phyloP scores from a whole-genome alignment of 352 stramenopile species.

The Globisporangium cederbergense region DNA sequence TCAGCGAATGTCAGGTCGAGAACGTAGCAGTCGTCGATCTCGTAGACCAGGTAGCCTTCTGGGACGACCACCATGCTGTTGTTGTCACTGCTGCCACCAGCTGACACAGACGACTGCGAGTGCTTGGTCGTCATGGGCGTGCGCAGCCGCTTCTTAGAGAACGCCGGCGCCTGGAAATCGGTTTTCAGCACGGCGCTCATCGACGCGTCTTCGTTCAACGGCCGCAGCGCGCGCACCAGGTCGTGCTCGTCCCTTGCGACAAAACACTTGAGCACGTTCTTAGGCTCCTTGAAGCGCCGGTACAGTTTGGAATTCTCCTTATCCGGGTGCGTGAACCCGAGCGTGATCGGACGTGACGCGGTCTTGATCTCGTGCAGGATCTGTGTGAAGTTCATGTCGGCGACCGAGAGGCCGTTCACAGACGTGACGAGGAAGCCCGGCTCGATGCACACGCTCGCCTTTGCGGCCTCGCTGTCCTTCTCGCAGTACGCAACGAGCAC shows the following conservation, averaged over 20 bases:
- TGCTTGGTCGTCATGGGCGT: not conserved
- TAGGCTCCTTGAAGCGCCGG: slow-evolving; percentile 42
- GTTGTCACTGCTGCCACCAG: not conserved
- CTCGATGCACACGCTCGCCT: slow-evolving; percentile 35
- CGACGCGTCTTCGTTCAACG: slow-evolving; percentile 42
- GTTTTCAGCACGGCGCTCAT: slow-evolving; percentile 50
- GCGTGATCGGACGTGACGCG: slow-evolving; percentile 37
- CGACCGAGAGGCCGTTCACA: slow-evolving; percentile 50
- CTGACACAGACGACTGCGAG: slow-evolving; percentile 6
- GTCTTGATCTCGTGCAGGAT: slow-evolving; percentile 50
- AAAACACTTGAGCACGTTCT: slow-evolving; percentile 47
- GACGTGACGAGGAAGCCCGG: slow-evolving; percentile 60
- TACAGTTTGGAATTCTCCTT: slow-evolving; percentile 25
- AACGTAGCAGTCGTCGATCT: slow-evolving; percentile 63
- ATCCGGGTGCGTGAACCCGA: slow-evolving; percentile 53
- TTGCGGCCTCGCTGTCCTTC: slow-evolving; percentile 52
- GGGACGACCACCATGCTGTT: slow-evolving; percentile 38
- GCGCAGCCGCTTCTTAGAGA: slow-evolving; percentile 23
- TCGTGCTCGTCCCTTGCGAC: slow-evolving; percentile 46
- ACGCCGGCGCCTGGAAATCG: slow-evolving; percentile 33
- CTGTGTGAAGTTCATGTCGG: slow-evolving; percentile 39
- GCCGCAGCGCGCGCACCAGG: slow-evolving; percentile 37
- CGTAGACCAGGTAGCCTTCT: slow-evolving; percentile 55
- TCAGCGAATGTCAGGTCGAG: slow-evolving; percentile 53
- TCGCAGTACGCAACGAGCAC: slow-evolving; percentile 63